Conservation (phyloP, 2,329 filamentous ascomycete species). For the Pseudodiploospora longispora region DNA sequence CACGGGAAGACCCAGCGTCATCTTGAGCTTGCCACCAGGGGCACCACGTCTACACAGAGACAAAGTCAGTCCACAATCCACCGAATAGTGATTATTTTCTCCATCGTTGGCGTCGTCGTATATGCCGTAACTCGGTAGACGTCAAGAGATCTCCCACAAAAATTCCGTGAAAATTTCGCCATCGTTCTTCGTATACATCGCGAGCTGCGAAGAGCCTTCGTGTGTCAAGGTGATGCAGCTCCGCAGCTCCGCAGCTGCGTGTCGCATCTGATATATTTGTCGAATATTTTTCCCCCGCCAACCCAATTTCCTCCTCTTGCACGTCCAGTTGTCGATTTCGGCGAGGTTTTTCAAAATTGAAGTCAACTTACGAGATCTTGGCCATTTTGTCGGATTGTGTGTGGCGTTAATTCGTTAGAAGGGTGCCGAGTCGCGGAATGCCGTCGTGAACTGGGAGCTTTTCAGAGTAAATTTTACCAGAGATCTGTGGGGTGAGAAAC, state of each 20-base stretch:
- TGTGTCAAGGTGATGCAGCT: too few relatives aligned
- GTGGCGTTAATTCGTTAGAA: slow-evolving; percentile 32
- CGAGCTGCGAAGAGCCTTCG: too few relatives aligned
- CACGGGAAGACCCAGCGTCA: slow-evolving; percentile 99
- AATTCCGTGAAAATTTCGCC: too few relatives aligned
- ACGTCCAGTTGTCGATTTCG: slow-evolving; percentile 9
- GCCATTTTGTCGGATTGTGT: slow-evolving; percentile 50
- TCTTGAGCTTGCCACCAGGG: slow-evolving; percentile 99
- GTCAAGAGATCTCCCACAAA: too few relatives aligned
- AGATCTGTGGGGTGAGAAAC: slow-evolving; percentile 33
- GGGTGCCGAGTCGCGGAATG: slow-evolving; percentile 29
- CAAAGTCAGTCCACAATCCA: slow-evolving; percentile 23
- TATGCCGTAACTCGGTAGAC: too few relatives aligned
- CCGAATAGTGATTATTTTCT: not conserved
- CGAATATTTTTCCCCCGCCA: slow-evolving; percentile 6
- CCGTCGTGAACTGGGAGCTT: slow-evolving; percentile 27
- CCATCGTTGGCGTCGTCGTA: too few relatives aligned
- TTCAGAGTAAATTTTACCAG: slow-evolving; percentile 26
- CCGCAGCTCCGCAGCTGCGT: too few relatives aligned
- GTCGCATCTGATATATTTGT: too few relatives aligned
- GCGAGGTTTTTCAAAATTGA: slow-evolving; percentile 8
- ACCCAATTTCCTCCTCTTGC: slow-evolving; percentile 12
- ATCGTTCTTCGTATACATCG: too few relatives aligned
- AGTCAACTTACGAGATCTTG: slow-evolving; percentile 51
- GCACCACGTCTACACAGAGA: slow-evolving; percentile 60